A percentile compares a stretch with the other conserved stretches of the same genome.
phyloP scores from a whole-genome alignment of 2,329 filamentous ascomycete species.

The Diplocarpon rosae region DNA sequence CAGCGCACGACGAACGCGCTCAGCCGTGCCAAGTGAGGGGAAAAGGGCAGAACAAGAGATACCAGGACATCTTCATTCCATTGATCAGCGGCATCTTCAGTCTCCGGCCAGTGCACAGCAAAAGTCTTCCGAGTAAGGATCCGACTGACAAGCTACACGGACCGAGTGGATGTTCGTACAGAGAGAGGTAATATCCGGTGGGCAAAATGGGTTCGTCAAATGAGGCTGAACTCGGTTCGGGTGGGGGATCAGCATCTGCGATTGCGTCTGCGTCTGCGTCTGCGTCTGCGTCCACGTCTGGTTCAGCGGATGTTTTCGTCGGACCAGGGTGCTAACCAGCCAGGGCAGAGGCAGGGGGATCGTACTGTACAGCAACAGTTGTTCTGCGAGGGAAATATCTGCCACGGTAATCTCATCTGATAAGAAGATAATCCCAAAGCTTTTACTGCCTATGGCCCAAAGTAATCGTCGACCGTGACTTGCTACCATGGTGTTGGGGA shows the following conservation, averaged over 20 bases:
- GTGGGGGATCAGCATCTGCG: conserved; percentile 5
- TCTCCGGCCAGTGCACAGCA: conserved; percentile 3
- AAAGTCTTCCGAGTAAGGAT: conserved; percentile 10
- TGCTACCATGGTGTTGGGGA: conserved; percentile 1
- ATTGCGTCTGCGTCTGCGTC: too few species aligned
- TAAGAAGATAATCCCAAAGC: too few species aligned
- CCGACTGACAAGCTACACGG: conserved; percentile 10
- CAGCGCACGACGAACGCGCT: background rate
- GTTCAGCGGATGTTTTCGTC: conserved; percentile 8
- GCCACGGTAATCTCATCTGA: too few species aligned
- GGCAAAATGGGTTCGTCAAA: conserved; percentile 5
- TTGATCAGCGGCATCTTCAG: conserved; percentile 54
- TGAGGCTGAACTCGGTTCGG: conserved; percentile 3
- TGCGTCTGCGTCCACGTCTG: background rate
- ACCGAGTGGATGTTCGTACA: conserved; percentile 7
- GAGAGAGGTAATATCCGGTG: conserved; percentile 10
- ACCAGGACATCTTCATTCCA: conserved; percentile 66
- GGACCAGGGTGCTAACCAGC: background rate
- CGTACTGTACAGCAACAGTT: too few species aligned
- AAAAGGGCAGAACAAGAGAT: conserved; percentile 27
- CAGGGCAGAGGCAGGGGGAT: too few species aligned
- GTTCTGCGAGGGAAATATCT: too few species aligned
- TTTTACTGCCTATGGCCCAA: background rate
- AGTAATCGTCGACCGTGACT: conserved; percentile 9
- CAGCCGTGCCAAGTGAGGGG: conserved; percentile 6